Conservation (phyloP, 2,329 filamentous ascomycete genomes). For the Aspergillus pseudotamarii region DNA sequence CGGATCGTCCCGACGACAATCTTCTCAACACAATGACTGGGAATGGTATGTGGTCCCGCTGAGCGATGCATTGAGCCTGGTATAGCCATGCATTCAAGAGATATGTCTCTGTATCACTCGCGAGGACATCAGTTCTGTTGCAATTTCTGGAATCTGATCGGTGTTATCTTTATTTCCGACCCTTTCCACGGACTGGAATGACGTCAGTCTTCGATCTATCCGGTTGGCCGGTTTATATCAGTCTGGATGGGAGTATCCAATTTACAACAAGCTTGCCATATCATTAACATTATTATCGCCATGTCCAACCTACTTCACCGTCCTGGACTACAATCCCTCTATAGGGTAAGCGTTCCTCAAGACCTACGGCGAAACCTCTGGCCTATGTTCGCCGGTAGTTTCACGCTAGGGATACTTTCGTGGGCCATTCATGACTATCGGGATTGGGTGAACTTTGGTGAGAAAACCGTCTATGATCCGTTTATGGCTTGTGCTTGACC, state of each 20-base stretch:
- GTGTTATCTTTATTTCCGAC: background rate
- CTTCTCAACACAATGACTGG: constrained; percentile 8
- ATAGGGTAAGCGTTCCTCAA: background rate
- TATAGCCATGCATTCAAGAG: background rate
- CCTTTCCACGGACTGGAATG: background rate
- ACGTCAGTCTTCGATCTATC: background rate
- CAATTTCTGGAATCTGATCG: no score
- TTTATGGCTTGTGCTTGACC: background rate
- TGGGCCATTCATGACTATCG: background rate
- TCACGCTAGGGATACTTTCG: background rate
- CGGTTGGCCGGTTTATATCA: background rate
- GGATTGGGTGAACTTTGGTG: background rate
- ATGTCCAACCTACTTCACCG: background rate
- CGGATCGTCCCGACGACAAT: background rate
- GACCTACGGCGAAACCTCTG: background rate
- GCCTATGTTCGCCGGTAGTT: background rate
- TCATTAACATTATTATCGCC: background rate
- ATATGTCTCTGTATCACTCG: background rate
- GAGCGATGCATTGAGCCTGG: constrained; percentile 10
- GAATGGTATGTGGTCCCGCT: constrained; percentile 9
- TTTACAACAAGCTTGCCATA: no score
- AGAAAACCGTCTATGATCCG: background rate
- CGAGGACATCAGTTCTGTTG: background rate
- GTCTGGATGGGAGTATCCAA: background rate
- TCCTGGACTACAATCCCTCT: background rate